Evolutionary conservation across 306 rosid genomes (phyloP), one percentile per base, ranked within the genome.

Genomic region (Pterocarpus macrocarpus): DNA sequence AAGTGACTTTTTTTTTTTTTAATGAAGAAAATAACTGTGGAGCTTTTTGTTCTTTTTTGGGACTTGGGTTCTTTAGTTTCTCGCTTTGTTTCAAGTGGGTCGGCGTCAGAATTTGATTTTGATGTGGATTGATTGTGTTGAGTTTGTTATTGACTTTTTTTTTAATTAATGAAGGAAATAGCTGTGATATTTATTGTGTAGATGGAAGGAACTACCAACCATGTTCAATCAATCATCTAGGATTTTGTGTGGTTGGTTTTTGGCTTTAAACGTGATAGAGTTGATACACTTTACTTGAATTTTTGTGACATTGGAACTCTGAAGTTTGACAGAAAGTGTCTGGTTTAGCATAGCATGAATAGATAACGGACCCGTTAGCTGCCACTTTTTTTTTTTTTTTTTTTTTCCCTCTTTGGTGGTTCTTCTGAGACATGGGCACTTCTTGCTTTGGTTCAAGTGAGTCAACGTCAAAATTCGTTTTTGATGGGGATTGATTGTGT

Each of bases 171-270:
- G 49, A 7, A 38, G 28, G 41, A 43, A 43, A 8, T 47, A 47
- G 53, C 53, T 47, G 4, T 47, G 53, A 12, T 47, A 14, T 47
- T 2, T 43, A 8, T 10, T 61, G 66, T 34, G 16, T 32, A 32
- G 66, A 61, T 76, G 50, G 64, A 76, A 75, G 71, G 71, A 64
- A 64, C 28, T 22, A 22, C 1, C 28, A 22, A 22, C 28, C 28
- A 22, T 22, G 28, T 22, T 22, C 28, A 30, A 6, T 75, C 17
- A 44, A 32, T 32, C 44, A 5, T 15, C 17, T 44, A 70, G 49
- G n/a, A 7, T 55, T 55, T 55, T n/a, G 61, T 15, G 10, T 55
- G 1, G 59, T 53, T 53, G 4, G 59, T 53, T 4, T n/a, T 53
- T 53, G 5, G 15, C 11, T 53, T 55, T 17, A 5, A 28, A 58